A percentile compares a stretch with the other conserved stretches of the same genome.
Conservation (phyloP, 176 grass and related monocot species). For the Dactylis glomerata region DNA sequence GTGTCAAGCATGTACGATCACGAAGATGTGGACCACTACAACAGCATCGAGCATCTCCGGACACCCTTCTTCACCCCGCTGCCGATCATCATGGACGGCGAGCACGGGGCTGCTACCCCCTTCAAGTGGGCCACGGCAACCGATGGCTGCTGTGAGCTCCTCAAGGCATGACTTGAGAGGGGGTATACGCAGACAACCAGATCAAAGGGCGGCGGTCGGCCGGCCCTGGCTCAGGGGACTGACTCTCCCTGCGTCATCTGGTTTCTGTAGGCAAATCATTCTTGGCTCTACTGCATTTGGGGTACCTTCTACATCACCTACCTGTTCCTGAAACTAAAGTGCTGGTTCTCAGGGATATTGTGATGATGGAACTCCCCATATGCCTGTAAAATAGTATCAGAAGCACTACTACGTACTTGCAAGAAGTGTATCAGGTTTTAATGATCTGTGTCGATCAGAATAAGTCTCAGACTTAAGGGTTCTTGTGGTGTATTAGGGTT, state of each 20-base stretch:
- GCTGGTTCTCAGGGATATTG: constrained; percentile 31
- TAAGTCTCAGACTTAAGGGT: constrained; percentile 8
- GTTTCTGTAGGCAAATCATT: constrained; percentile 95
- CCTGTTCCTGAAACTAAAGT: constrained; percentile 28
- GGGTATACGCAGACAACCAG: constrained; percentile 27
- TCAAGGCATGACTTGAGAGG: constrained; percentile 63
- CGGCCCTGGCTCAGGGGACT: constrained; percentile 26
- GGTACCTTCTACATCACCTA: constrained; percentile 35
- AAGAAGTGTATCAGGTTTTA: neutral
- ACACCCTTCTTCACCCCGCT: constrained; percentile 64
- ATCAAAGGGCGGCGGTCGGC: constrained; percentile 24
- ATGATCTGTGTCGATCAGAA: constrained; percentile 16
- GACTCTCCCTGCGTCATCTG: constrained; percentile 7
- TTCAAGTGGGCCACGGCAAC: constrained; percentile 61
- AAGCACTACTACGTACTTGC: neutral
- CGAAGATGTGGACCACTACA: constrained; percentile 38
- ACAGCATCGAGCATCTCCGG: constrained; percentile 47
- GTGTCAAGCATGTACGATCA: constrained; percentile 58
- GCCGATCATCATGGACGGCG: constrained; percentile 56
- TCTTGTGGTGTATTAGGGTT: constrained; percentile 5
- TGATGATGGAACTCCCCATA: constrained; percentile 34
- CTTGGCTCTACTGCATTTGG: constrained; percentile 82
- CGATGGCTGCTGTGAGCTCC: constrained; percentile 71
- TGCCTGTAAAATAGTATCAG: constrained; percentile 38
- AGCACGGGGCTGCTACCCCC: constrained; percentile 30